Conservation (phyloP, 768 basidiomycete genomes). For the Lactarius pseudohatsudake region DNA sequence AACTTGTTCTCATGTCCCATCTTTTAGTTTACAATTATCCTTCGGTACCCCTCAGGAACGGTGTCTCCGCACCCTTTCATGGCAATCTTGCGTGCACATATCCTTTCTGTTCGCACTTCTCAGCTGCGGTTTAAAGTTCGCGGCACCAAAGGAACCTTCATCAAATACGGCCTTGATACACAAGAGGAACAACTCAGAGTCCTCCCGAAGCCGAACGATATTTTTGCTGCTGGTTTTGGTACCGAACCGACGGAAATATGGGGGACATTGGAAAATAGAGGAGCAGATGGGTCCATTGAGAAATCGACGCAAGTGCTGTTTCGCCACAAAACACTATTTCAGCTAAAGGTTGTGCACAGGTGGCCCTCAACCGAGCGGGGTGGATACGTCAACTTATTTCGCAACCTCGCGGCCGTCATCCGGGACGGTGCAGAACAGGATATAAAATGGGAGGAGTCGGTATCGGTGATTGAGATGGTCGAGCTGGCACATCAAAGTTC, state of each 20-base stretch:
- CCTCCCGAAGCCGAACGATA: slow-evolving; percentile 47
- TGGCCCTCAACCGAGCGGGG: slow-evolving; percentile 65
- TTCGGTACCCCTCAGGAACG: slow-evolving; percentile 38
- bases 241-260: slow-evolving; percentile 61
- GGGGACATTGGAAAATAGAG: slow-evolving; percentile 60
- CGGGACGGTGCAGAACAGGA: slow-evolving; percentile 50
- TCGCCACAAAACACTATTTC: slow-evolving; percentile 3
- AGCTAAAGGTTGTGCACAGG: slow-evolving; percentile 38
- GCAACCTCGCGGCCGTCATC: slow-evolving; percentile 64
- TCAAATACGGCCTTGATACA: slow-evolving; percentile 73
- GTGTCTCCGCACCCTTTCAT: slow-evolving; percentile 55
- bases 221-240: slow-evolving; percentile 51
- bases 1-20: slow-evolving; percentile 47
- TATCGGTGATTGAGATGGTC: slow-evolving; percentile 70
- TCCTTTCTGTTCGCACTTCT: slow-evolving; percentile 60
- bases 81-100: slow-evolving; percentile 65
- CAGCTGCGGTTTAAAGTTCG: slow-evolving; percentile 75
- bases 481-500: slow-evolving; percentile 71
- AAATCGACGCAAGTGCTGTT: slow-evolving; percentile 37
- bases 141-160: slow-evolving; percentile 68
- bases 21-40: slow-evolving; percentile 25
- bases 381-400: slow-evolving; percentile 60
- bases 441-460: slow-evolving; percentile 75
- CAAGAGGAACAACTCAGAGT: slow-evolving; percentile 77
- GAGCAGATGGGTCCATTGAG: slow-evolving; percentile 43